These are phyloP conservation scores for Eimeria maxima DNA, from an alignment of 169 alveolate species.

Conservation along the genomic window DNA sequence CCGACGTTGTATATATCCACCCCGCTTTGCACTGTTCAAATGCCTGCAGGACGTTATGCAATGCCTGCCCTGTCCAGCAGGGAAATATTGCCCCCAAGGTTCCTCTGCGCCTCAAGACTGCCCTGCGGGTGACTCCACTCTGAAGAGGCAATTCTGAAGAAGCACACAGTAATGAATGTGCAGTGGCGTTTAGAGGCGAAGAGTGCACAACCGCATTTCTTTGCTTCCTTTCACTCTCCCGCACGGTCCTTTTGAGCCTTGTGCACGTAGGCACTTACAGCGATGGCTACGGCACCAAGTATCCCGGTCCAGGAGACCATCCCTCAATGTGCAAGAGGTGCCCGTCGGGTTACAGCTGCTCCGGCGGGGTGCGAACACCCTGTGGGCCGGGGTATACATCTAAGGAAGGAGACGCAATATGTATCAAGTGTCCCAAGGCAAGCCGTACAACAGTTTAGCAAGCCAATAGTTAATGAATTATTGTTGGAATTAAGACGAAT, in stretches of 20 bases:
- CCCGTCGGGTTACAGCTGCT: conserved; percentile 53
- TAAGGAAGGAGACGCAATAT: conserved; percentile 41
- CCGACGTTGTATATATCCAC: neutral
- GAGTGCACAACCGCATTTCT: neutral
- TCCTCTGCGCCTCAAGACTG: conserved; percentile 82
- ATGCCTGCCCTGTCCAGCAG: conserved; percentile 84
- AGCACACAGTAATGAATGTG: neutral
- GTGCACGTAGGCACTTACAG: conserved; percentile 22
- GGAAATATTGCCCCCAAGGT: conserved; percentile 88
- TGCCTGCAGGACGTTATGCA: conserved; percentile 28
- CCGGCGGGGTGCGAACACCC: neutral
- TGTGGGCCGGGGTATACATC: conserved; percentile 36
- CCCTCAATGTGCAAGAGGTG: conserved; percentile 51
- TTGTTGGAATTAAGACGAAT: neutral
- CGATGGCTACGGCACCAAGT: conserved; percentile 60
- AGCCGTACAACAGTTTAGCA: neutral
- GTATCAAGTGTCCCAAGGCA: conserved; percentile 45
- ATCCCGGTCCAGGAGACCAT: conserved; percentile 43
- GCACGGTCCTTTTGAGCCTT: neutral
- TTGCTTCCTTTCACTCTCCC: neutral
- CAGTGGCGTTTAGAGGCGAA: neutral
- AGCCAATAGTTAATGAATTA: no score
- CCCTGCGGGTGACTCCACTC: conserved; percentile 73
- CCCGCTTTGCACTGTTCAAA: conserved; percentile 21
- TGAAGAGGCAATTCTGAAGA: neutral